Base-by-base conservation (phyloP, 2,329 filamentous ascomycete species). In the Aspergillus unguis region DNA sequence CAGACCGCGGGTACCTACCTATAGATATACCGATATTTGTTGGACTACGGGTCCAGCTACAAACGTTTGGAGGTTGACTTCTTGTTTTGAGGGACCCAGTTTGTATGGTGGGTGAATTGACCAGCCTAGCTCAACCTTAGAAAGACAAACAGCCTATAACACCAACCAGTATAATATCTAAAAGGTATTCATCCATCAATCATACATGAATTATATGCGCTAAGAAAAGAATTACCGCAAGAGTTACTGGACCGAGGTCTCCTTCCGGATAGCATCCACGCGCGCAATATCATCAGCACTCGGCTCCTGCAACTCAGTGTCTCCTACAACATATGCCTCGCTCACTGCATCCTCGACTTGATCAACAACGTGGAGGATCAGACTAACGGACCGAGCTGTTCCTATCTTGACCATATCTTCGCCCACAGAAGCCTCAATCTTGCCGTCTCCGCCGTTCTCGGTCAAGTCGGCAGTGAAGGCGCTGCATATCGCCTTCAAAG, bases 401-500 rank as follows among this genome's bases (percentile, higher is more conserved):
- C 70, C 70, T 8, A 65, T 51, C 26, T 65, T 60, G 25, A 61
- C 65, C 62, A 68, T 67, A 8, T 69, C 63, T 53, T 68, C 64
- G 9, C 70, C 70, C 2, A 72, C 66, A 0, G 65, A 64, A 29
- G 58, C 56, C 52, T 71, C 65, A 29, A 72, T 67, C 2, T 63
- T 59, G 1, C 70, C 70, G 2, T 69, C 65, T n/a, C 70, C 70
- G 35, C 70, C 70, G n/a, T 71, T 68, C 17, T 58, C 42, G 1
- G 55, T 44, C 8, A 70, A 56, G 45, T 72, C 69, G 4, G 54
- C 57, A 44, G 70, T 67, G 33, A 72, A 68, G 2, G 61, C 58
- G 26, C 58, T 64, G 44, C 68, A 69, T 2, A 66, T 48, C 5
- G 62, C 54, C 33, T 67, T 68, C 23, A 75, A 58, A 1, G 68